A percentile compares a stretch with the other conserved stretches of the same genome.
These are phyloP conservation scores for Monilinia laxa DNA, from an alignment of 2,329 filamentous ascomycete genomes.

Conservation along the genomic window DNA sequence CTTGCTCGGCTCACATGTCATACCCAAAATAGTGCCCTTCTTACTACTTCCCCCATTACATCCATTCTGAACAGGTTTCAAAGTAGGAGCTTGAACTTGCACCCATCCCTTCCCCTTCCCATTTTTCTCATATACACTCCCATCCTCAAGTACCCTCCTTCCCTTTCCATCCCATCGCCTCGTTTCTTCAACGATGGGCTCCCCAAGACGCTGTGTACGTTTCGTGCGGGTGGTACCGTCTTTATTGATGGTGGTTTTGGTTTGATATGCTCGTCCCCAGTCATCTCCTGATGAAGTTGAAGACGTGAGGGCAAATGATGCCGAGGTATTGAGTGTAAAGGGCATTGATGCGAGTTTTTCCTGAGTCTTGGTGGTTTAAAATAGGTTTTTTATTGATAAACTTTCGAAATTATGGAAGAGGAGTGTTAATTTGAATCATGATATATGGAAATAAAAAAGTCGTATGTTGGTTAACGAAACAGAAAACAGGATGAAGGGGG, in stretches of 20 bases:
- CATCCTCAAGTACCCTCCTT: conserved; percentile 19
- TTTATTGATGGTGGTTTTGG: conserved; percentile 18
- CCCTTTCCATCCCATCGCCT: conserved; percentile 22
- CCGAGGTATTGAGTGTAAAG: conserved; percentile 19
- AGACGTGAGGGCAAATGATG: conserved; percentile 15
- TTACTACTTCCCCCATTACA: neutral
- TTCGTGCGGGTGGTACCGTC: conserved; percentile 20
- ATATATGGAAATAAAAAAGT: neutral
- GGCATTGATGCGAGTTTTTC: conserved; percentile 15
- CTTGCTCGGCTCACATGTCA: conserved; percentile 16
- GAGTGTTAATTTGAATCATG: neutral
- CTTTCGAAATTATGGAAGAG: neutral
- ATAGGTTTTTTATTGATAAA: neutral
- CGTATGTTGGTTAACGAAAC: neutral
- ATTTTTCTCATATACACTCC: conserved; percentile 22
- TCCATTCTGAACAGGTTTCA: conserved; percentile 7
- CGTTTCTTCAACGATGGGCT: conserved; percentile 21
- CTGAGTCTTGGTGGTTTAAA: neutral
- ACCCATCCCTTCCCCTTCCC: conserved; percentile 23
- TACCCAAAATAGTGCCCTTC: conserved; percentile 21
- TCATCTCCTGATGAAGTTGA: conserved; percentile 17
- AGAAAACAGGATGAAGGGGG: conserved; percentile 8
- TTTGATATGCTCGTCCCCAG: conserved; percentile 17
- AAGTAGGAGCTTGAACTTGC: conserved; percentile 15
- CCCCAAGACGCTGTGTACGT: conserved; percentile 18